phyloP scores from a whole-genome alignment of 441 rosid species.

The California macrophylla region DNA sequence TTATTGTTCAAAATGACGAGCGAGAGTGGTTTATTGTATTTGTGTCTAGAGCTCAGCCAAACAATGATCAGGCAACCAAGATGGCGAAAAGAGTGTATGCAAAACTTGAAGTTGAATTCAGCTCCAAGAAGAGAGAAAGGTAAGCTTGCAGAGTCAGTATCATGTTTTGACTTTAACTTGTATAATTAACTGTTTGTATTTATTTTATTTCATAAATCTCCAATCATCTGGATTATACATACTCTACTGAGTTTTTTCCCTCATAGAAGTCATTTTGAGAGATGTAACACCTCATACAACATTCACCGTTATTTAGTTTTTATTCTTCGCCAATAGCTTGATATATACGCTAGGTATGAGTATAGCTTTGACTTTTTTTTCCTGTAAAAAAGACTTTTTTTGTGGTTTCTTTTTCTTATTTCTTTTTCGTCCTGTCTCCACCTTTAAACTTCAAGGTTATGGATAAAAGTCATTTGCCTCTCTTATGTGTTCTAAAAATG shows the following conservation, averaged over 20 bases:
- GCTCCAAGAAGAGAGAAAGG: slow-evolving; percentile 94
- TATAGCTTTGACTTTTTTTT: background rate
- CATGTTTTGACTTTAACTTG: slow-evolving; percentile 5
- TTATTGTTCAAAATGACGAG: slow-evolving; percentile 89
- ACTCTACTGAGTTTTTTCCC: background rate
- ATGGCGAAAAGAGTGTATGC: slow-evolving; percentile 80
- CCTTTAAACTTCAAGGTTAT: background rate
- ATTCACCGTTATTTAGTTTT: background rate
- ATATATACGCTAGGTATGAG: background rate
- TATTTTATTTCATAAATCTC: background rate
- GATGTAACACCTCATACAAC: background rate
- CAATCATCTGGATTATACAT: background rate
- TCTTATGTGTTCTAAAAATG: slow-evolving; percentile 18
- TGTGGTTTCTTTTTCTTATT: background rate
- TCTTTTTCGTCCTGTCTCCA: background rate
- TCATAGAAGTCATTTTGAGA: background rate
- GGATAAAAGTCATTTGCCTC: background rate
- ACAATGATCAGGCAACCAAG: slow-evolving; percentile 79
- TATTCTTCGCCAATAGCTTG: background rate
- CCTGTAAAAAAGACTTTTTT: background rate
- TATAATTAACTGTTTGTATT: background rate
- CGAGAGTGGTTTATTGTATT: slow-evolving; percentile 94
- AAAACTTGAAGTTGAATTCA: slow-evolving; percentile 91
- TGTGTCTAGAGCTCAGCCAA: slow-evolving; percentile 89
- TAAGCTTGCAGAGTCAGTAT: slow-evolving; percentile 22